A percentile compares a stretch with the other conserved stretches of the same genome.
These are phyloP conservation scores for Scutellaria barbata DNA, from an alignment of 257 asterid species.

Conservation along the genomic window DNA sequence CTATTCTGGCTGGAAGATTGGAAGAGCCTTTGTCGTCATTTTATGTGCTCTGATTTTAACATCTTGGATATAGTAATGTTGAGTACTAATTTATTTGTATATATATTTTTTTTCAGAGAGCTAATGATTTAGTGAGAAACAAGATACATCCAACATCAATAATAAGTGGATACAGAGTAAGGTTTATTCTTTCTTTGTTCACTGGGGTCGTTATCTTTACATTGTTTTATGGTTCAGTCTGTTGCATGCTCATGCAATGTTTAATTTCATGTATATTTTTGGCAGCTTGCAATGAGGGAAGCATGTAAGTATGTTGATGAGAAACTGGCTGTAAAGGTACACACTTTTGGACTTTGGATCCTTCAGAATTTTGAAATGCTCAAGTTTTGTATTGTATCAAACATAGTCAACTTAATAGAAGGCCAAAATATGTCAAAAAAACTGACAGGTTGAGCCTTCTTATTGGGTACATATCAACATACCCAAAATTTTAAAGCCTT, in stretches of 20 bases:
- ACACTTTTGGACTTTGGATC: slow-evolving; percentile 2
- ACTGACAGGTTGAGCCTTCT: slow-evolving; percentile 1
- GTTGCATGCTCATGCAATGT: slow-evolving; percentile 13
- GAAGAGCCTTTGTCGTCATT: not conserved
- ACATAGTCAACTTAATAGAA: not conserved
- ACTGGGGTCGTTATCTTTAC: slow-evolving; percentile 24
- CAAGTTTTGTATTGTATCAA: slow-evolving; percentile 8
- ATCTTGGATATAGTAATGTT: not conserved
- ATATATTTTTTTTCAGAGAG: slow-evolving; percentile 58
- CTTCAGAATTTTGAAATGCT: not conserved
- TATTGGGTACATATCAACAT: not conserved
- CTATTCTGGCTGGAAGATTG: not conserved
- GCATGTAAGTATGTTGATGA: slow-evolving; percentile 92
- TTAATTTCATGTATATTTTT: slow-evolving; percentile 28
- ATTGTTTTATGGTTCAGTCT: not conserved
- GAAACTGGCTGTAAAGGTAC: slow-evolving; percentile 80
- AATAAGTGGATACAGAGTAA: slow-evolving; percentile 87
- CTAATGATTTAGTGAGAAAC: slow-evolving; percentile 89
- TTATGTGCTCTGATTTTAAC: not conserved
- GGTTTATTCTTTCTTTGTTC: not conserved
- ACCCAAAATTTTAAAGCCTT: not conserved
- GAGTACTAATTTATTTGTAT: slow-evolving; percentile 27
- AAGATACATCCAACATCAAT: slow-evolving; percentile 91
- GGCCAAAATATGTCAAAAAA: not conserved
- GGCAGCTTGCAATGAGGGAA: slow-evolving; percentile 95